A percentile compares a stretch with the other conserved stretches of the same genome.
These are phyloP conservation scores for Phyllosticta citriasiana DNA, from an alignment of 2,329 filamentous ascomycete species.

Conservation along the genomic window DNA sequence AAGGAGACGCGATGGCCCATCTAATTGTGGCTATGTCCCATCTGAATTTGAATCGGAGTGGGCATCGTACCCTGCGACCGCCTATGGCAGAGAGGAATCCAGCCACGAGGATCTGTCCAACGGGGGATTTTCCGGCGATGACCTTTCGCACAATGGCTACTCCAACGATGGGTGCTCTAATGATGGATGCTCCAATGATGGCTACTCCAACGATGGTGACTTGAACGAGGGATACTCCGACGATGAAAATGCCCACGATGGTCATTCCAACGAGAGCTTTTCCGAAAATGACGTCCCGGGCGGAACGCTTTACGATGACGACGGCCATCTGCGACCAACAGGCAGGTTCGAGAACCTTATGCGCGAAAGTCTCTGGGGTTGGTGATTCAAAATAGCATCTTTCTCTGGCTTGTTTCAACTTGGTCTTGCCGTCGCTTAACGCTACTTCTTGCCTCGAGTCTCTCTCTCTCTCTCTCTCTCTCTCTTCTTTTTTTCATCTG, in stretches of 20 bases:
- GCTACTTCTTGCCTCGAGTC: too few species aligned
- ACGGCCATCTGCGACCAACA: background rate
- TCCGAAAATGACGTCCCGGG: background rate
- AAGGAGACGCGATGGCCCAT: conserved; percentile 14
- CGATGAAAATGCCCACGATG: background rate
- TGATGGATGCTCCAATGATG: too few species aligned
- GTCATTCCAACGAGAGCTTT: background rate
- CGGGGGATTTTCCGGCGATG: too few species aligned
- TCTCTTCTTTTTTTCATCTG: background rate
- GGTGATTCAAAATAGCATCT: background rate
- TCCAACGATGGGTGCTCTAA: too few species aligned
- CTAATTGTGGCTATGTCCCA: conserved; percentile 14
- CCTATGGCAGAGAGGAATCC: background rate
- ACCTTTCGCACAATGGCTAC: too few species aligned
- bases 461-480: too few species aligned
- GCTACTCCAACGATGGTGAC: too few species aligned
- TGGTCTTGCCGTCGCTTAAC: background rate
- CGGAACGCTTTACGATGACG: background rate
- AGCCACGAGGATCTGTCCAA: background rate
- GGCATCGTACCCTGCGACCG: conserved; percentile 7
- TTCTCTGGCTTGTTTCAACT: background rate
- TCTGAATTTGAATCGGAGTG: conserved; percentile 19
- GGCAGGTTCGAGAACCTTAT: background rate
- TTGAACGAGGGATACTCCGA: too few species aligned
- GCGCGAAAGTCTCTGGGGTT: background rate